Conservation (phyloP, 2,329 filamentous ascomycete genomes). For the Zymoseptoria pseudotritici region DNA sequence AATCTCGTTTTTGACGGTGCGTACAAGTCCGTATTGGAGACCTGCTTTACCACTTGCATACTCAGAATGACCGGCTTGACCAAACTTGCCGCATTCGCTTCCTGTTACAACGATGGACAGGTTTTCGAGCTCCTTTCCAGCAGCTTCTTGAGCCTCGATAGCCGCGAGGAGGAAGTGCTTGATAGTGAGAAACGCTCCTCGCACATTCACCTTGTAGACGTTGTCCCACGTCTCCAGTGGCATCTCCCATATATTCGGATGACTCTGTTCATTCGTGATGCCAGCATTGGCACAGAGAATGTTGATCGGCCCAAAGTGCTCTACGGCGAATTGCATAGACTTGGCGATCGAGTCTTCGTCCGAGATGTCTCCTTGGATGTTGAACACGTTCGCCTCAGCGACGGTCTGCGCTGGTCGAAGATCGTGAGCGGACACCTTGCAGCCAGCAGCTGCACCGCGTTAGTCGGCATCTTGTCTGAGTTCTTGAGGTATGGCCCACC, state of each 20-base stretch:
- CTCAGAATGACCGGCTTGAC: conserved; percentile 44
- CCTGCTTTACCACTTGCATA: conserved; percentile 47
- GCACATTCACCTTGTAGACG: conserved; percentile 44
- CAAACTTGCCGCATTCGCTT: conserved; percentile 46
- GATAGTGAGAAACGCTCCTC: conserved; percentile 49
- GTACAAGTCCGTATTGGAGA: conserved; percentile 47
- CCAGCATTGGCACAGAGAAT: conserved; percentile 49
- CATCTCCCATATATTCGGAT: conserved; percentile 48
- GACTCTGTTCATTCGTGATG: conserved; percentile 43
- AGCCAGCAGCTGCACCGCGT: conserved; percentile 40
- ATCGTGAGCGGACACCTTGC: conserved; percentile 49
- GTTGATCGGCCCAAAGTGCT: conserved; percentile 44
- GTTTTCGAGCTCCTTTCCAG: conserved; percentile 38
- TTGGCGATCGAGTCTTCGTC: conserved; percentile 39
- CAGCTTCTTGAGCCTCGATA: conserved; percentile 32
- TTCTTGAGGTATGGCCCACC: conserved; percentile 31
- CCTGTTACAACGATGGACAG: conserved; percentile 48
- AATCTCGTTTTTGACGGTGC: conserved; percentile 49
- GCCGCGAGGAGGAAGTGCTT: conserved; percentile 47
- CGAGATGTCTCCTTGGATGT: conserved; percentile 42
- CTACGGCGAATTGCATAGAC: conserved; percentile 35
- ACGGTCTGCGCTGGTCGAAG: conserved; percentile 33
- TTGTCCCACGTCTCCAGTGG: conserved; percentile 46
- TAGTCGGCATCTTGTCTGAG: not conserved
- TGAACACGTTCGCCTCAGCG: conserved; percentile 32